Conservation (phyloP, 176 grass and related monocot genomes). For the Canna indica region DNA sequence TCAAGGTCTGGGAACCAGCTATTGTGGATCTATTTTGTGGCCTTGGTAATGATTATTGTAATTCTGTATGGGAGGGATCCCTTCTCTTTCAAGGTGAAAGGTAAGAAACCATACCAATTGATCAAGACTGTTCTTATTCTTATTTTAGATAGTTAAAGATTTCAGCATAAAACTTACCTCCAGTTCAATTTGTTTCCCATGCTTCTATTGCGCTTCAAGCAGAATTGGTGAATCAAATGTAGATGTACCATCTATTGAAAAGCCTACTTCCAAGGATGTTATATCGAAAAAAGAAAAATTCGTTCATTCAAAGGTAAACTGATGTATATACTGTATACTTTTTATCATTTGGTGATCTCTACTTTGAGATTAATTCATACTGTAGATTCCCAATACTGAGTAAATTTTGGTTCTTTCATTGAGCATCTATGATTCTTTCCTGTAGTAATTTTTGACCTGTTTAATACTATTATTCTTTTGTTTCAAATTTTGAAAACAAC, state of each 20-base stretch:
- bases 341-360: neutral
- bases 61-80: constrained; percentile 88
- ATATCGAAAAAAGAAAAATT: constrained; percentile 85
- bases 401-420: no score
- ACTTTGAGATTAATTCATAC: neutral
- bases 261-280: constrained; percentile 64
- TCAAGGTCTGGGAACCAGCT: constrained; percentile 89
- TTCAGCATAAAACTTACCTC: neutral
- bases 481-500: no score
- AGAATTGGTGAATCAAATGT: constrained; percentile 52
- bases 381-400: no score
- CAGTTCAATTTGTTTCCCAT: neutral
- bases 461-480: no score
- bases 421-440: no score
- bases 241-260: constrained; percentile 53
- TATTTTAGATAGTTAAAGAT: neutral
- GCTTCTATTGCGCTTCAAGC: constrained; percentile 14
- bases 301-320: constrained; percentile 80
- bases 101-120: constrained; percentile 27
- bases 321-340: constrained; percentile 5
- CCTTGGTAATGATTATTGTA: constrained; percentile 74
- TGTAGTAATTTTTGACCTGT: no score
- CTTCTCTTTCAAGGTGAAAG: constrained; percentile 64
- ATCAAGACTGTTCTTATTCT: neutral
- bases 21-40: constrained; percentile 74